These are phyloP conservation scores for Cystobasidiaceae sp. DNA, from an alignment of 1,284 basidiomycete species.

Conservation along the genomic window DNA sequence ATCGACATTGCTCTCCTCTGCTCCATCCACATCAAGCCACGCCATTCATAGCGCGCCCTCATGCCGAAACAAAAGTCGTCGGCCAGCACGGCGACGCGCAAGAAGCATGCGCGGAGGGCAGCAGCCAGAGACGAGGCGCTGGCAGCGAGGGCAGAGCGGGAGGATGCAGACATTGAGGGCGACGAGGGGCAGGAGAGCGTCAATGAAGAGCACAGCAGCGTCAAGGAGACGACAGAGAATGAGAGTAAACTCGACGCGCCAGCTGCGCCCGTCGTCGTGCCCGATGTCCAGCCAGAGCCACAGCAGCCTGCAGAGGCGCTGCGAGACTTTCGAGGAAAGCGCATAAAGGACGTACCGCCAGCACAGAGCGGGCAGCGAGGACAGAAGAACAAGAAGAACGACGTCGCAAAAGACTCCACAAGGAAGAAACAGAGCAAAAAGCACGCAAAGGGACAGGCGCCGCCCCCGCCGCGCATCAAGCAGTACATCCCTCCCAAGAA, in stretches of 20 bases:
- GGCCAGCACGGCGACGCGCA: slow-evolving; percentile 63
- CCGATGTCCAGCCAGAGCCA: background rate
- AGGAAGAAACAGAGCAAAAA: slow-evolving; percentile 53
- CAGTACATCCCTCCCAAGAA: slow-evolving; percentile 79
- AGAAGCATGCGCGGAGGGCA: slow-evolving; percentile 67
- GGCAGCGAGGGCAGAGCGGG: slow-evolving; percentile 28
- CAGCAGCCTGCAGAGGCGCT: background rate
- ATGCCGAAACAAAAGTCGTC: slow-evolving; percentile 25
- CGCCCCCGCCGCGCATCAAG: slow-evolving; percentile 57
- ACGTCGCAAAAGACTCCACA: slow-evolving; percentile 56
- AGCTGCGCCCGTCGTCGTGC: background rate
- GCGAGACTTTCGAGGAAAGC: background rate
- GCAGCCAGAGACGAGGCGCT: slow-evolving; percentile 11
- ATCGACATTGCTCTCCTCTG: too few relatives aligned
- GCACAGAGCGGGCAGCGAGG: too few relatives aligned
- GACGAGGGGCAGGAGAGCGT: background rate
- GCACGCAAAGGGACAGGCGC: slow-evolving; percentile 31
- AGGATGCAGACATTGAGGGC: background rate
- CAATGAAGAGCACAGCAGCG: background rate
- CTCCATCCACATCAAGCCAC: background rate
- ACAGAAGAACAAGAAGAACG: background rate
- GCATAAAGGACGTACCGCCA: background rate
- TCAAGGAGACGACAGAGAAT: background rate
- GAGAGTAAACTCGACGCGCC: background rate
- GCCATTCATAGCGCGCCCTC: background rate